These are phyloP conservation scores for Nepenthes gracilis DNA, from an alignment of 148 eudicot genomes.

Conservation along the genomic window DNA sequence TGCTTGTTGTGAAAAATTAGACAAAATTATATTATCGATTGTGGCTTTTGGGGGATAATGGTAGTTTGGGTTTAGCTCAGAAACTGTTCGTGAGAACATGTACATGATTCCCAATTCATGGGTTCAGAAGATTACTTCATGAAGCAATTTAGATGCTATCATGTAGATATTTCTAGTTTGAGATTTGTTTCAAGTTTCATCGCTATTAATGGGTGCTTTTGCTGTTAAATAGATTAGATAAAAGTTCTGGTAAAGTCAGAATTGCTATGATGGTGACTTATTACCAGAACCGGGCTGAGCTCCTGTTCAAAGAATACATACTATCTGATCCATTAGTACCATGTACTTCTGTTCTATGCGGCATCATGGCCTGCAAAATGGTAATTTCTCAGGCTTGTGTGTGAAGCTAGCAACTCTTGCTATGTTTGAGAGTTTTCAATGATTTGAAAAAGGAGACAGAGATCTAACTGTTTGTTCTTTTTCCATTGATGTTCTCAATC, in stretches of 20 bases:
- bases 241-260: constrained; percentile 3
- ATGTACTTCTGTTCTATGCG: constrained; percentile 25
- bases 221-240: no score
- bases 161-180: no score
- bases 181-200: no score
- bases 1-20: no score
- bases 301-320: constrained; percentile 18
- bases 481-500: background rate
- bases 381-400: constrained; percentile 11
- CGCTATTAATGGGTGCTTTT: no score
- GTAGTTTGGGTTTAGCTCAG: no score
- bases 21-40: no score
- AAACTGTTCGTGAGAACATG: no score
- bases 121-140: no score
- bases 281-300: constrained; percentile 12
- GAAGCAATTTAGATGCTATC: no score
- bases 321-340: constrained; percentile 18
- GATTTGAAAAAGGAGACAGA: background rate
- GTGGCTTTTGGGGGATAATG: no score
- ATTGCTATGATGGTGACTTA: constrained; percentile 13
- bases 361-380: constrained; percentile 28
- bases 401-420: background rate
- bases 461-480: background rate
- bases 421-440: background rate
- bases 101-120: no score